phyloP scores from a whole-genome alignment of 139 green algal genomes.

The Chlorella ohadii region DNA sequence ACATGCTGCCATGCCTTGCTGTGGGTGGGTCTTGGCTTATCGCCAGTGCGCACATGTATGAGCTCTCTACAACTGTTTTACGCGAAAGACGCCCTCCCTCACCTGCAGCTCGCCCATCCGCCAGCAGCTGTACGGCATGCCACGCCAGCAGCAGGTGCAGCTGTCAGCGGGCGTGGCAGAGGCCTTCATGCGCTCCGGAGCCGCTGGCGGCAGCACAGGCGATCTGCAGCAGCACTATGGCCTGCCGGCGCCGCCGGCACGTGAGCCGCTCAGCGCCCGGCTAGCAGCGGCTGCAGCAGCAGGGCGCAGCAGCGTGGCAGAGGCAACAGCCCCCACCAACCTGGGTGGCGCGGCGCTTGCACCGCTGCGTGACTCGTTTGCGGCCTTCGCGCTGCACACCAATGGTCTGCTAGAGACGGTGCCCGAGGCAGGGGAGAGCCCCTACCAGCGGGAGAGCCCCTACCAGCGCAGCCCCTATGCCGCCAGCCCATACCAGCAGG shows the following conservation, averaged over 20 bases:
- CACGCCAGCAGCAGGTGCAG: slow-evolving; percentile 34
- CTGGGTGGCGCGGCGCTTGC: background rate
- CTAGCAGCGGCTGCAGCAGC: slow-evolving; percentile 1
- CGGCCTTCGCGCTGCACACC: slow-evolving; percentile 6
- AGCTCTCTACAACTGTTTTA: too few species aligned
- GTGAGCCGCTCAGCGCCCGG: background rate
- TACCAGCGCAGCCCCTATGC: background rate
- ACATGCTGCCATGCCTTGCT: too few species aligned
- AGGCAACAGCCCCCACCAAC: background rate
- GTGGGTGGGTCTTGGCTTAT: too few species aligned
- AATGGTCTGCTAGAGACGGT: slow-evolving; percentile 9
- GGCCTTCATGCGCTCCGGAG: slow-evolving; percentile 1
- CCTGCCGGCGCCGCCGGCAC: background rate
- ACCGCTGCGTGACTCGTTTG: slow-evolving; percentile 3
- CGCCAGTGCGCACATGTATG: too few species aligned
- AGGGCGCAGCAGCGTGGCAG: background rate
- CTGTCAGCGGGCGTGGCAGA: slow-evolving; percentile 15
- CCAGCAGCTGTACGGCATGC: slow-evolving; percentile 27
- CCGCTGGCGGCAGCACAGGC: background rate
- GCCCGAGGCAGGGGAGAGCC: slow-evolving; percentile 25
- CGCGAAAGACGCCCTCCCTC: too few species aligned
- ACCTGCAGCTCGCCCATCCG: slow-evolving; percentile 29
- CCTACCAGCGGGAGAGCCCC: background rate
- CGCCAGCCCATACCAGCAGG: background rate
- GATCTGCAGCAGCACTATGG: slow-evolving; percentile 4